These are phyloP conservation scores for Liriodendron chinense DNA, from an alignment of 164 flowering plant species.

Conservation along the genomic window DNA sequence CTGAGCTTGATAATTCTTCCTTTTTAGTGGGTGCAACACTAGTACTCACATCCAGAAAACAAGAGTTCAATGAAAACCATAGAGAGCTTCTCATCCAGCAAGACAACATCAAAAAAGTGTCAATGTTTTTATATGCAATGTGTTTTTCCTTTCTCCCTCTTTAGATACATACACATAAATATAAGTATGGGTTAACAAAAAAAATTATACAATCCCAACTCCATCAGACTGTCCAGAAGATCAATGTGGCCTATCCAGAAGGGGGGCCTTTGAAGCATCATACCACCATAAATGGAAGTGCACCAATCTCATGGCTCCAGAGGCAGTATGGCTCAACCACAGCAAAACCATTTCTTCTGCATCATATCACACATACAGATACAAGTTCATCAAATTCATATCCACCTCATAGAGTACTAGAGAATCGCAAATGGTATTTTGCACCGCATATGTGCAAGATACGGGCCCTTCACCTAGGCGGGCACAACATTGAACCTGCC, in stretches of 20 bases:
- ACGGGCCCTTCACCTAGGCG: too few species aligned
- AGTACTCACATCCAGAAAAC: too few species aligned
- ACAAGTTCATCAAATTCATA: neutral
- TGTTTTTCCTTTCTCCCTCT: neutral
- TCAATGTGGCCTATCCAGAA: neutral
- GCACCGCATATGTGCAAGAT: too few species aligned
- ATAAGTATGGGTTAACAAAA: slow-evolving; percentile 6
- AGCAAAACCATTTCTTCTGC: slow-evolving; percentile 10
- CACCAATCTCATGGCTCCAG: neutral
- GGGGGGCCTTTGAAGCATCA: neutral
- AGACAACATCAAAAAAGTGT: neutral
- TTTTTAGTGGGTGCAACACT: too few species aligned
- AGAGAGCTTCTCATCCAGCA: too few species aligned
- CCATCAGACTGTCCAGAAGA: neutral
- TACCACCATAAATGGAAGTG: neutral
- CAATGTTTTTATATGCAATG: slow-evolving; percentile 1
- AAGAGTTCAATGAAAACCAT: too few species aligned
- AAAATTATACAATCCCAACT: neutral
- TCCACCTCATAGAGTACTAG: too few species aligned
- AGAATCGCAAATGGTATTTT: too few species aligned
- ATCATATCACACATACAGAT: neutral
- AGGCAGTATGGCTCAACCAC: slow-evolving; percentile 7
- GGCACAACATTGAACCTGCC: too few species aligned
- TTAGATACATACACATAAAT: neutral
- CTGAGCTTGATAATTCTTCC: too few species aligned